phyloP scores from a whole-genome alignment of 257 asterid species.

The Paraleonurus japonicus region DNA sequence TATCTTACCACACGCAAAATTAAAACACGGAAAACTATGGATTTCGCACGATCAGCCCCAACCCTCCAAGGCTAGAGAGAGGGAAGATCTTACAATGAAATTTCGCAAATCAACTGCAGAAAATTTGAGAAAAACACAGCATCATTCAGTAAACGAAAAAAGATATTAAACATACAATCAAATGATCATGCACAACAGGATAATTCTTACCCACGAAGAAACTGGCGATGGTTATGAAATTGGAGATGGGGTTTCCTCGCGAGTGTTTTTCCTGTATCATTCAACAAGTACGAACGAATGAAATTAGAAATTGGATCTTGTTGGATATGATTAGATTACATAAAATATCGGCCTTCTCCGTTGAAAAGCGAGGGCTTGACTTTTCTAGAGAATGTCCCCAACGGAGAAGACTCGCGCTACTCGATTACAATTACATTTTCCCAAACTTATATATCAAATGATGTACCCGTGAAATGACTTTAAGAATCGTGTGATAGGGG shows the following conservation, averaged over 20 bases:
- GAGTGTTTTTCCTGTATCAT: too few species aligned
- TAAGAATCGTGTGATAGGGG: too few species aligned
- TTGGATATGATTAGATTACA: slow-evolving; percentile 20
- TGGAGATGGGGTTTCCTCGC: slow-evolving; percentile 11
- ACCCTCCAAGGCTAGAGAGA: neutral
- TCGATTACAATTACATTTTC: neutral
- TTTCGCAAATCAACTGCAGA: neutral
- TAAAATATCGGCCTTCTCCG: slow-evolving; percentile 33
- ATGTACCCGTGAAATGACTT: too few species aligned
- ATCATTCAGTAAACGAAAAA: neutral
- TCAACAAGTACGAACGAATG: too few species aligned
- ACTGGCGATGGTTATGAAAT: slow-evolving; percentile 16
- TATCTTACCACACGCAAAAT: slow-evolving; percentile 2
- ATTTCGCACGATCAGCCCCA: neutral
- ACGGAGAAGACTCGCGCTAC: slow-evolving; percentile 23
- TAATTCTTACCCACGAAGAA: slow-evolving; percentile 25
- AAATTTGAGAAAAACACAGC: neutral
- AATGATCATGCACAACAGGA: neutral
- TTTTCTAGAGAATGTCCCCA: slow-evolving; percentile 26
- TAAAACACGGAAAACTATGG: neutral
- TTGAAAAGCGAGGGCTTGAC: slow-evolving; percentile 30
- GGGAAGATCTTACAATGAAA: slow-evolving; percentile 19
- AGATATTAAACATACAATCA: neutral
- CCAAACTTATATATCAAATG: neutral
- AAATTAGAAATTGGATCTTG: neutral